A percentile compares a stretch with the other conserved stretches of the same genome.
phyloP scores from a whole-genome alignment of 2,329 filamentous ascomycete species.

The Capronia epimyces region DNA sequence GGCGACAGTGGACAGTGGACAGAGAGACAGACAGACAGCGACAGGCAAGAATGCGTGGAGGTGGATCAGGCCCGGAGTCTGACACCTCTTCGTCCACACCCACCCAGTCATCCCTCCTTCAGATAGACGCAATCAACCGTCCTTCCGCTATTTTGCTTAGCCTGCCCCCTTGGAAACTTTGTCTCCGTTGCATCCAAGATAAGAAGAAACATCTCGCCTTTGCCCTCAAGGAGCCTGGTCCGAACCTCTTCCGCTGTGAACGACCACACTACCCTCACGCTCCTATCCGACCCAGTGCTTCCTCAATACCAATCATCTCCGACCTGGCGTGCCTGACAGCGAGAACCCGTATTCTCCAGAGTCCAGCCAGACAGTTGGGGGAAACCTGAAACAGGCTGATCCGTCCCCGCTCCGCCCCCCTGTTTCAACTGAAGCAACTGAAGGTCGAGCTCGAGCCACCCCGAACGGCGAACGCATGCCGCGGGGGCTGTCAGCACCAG shows the following conservation, averaged over 20 bases:
- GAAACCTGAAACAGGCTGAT: slow-evolving; percentile 16
- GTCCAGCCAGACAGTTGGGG: slow-evolving; percentile 8
- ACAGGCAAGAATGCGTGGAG: no score
- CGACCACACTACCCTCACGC: background rate
- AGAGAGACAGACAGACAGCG: no score
- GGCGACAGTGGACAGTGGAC: no score
- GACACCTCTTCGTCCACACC: no score
- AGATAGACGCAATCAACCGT: background rate
- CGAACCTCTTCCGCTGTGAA: background rate
- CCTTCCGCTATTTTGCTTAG: background rate
- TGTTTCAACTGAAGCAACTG: slow-evolving; percentile 1
- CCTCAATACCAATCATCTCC: background rate
- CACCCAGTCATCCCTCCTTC: background rate
- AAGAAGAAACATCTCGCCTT: background rate
- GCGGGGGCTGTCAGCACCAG: background rate
- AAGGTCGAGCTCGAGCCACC: background rate
- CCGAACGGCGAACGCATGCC: slow-evolving; percentile 1
- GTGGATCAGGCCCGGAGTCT: no score
- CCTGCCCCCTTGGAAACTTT: background rate
- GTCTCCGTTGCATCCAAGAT: background rate
- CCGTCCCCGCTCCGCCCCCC: slow-evolving; percentile 1
- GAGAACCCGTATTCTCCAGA: background rate
- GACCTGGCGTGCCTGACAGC: background rate
- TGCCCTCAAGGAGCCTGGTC: background rate
- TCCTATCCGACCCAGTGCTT: background rate